Percentiles rank a stretch among this genome's conserved stretches.
phyloP scores from a whole-genome alignment of 768 basidiomycete genomes.

The Gautieria morchelliformis region DNA sequence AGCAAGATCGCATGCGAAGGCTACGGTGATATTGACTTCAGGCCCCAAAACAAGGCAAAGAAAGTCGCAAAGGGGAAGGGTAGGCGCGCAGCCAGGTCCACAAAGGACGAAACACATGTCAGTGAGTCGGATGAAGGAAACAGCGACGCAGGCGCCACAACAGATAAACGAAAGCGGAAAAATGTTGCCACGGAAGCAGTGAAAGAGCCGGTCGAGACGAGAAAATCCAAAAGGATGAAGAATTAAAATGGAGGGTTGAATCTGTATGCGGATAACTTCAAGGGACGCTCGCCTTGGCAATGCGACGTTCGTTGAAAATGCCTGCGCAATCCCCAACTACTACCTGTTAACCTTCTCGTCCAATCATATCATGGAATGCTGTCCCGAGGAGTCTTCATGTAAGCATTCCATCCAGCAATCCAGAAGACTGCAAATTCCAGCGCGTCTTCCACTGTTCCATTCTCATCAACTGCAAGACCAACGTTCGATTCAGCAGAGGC shows the following conservation, averaged over 20 bases:
- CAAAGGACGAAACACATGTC: not conserved
- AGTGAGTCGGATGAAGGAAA: not conserved
- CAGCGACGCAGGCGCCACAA: not conserved
- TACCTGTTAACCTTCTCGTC: too few relatives aligned
- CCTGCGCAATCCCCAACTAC: too few relatives aligned
- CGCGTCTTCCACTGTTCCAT: too few relatives aligned
- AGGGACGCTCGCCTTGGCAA: too few relatives aligned
- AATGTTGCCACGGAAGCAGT: not conserved
- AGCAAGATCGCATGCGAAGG: slow-evolving; percentile 54
- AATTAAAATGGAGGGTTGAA: not conserved
- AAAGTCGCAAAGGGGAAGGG: not conserved
- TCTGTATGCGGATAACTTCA: too few relatives aligned
- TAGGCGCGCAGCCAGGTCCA: not conserved
- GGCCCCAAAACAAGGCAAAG: not conserved
- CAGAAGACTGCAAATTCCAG: too few relatives aligned
- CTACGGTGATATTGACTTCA: not conserved
- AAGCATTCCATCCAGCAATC: too few relatives aligned
- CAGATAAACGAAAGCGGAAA: not conserved
- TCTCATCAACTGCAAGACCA: too few relatives aligned
- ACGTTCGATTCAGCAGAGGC: too few relatives aligned
- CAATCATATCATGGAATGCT: too few relatives aligned
- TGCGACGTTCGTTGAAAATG: too few relatives aligned
- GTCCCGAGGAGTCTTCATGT: too few relatives aligned
- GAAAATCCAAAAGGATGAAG: slow-evolving; percentile 1
- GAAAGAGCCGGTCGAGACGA: not conserved